A percentile compares a stretch with the other conserved stretches of the same genome.
phyloP scores from a whole-genome alignment of 2,329 filamentous ascomycete species.

The Allantophomopsis cytisporea region DNA sequence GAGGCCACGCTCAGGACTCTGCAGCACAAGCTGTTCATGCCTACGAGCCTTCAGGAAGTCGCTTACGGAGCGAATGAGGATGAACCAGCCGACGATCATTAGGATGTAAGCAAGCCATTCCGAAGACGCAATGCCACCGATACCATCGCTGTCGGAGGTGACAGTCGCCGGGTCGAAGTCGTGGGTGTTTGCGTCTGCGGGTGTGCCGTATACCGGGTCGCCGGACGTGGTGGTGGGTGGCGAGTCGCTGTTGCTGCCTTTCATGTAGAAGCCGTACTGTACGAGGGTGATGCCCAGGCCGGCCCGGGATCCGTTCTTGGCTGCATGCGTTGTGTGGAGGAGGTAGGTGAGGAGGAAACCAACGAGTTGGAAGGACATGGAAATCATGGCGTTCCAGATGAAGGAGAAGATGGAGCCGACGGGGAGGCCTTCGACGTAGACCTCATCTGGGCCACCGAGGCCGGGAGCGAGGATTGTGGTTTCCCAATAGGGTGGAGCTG shows the following conservation, averaged over 20 bases:
- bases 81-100: conserved; percentile 98
- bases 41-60: conserved; percentile 79
- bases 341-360: conserved; percentile 97
- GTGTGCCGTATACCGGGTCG: conserved; percentile 50
- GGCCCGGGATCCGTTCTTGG: conserved; percentile 91
- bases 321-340: conserved; percentile 92
- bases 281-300: conserved; percentile 91
- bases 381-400: conserved; percentile 90
- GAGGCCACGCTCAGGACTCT: conserved; percentile 81
- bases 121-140: conserved; percentile 50
- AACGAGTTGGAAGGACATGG: conserved; percentile 92
- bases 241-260: conserved; percentile 34
- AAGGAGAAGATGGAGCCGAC: conserved; percentile 82
- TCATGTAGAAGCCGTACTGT: conserved; percentile 96
- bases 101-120: conserved; percentile 87
- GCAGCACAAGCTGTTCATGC: conserved; percentile 85
- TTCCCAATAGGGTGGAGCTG: conserved; percentile 96
- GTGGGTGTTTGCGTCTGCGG: conserved; percentile 80
- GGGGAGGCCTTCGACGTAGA: conserved; percentile 92
- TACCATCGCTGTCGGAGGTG: conserved; percentile 28
- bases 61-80: conserved; percentile 83
- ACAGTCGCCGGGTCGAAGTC: conserved; percentile 69
- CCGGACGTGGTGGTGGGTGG: conserved; percentile 23
- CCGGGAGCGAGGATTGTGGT: conserved; percentile 94
- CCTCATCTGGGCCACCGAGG: conserved; percentile 79